phyloP scores from a whole-genome alignment of 2,329 filamentous ascomycete species.

The Trichoderma koningii region DNA sequence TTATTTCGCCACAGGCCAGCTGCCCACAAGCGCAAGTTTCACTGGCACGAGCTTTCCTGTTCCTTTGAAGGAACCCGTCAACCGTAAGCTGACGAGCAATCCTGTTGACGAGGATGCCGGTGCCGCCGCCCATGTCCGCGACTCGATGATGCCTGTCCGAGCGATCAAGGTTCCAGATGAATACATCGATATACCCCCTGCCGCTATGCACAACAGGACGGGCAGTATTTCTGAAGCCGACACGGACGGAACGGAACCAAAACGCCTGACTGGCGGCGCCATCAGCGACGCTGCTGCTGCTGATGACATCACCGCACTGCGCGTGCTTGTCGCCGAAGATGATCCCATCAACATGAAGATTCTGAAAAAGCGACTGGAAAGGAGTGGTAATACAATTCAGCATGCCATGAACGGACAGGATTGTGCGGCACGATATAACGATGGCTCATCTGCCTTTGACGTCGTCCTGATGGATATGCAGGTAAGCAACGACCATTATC shows the following conservation, averaged over 20 bases:
- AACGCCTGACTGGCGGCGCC: constrained; percentile 34
- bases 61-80: background rate
- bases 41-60: constrained; percentile 7
- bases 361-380: constrained; percentile 76
- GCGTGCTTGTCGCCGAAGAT: constrained; percentile 80
- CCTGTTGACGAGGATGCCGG: constrained; percentile 37
- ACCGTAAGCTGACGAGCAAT: background rate
- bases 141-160: constrained; percentile 49
- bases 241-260: constrained; percentile 26
- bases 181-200: constrained; percentile 40
- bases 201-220: constrained; percentile 39
- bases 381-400: constrained; percentile 68
- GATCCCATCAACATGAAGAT: constrained; percentile 86
- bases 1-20: constrained; percentile 34
- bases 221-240: constrained; percentile 46
- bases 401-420: constrained; percentile 83
- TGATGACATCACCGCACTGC: constrained; percentile 43
- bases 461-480: constrained; percentile 92
- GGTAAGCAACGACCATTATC: constrained; percentile 50
- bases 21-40: background rate
- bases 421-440: constrained; percentile 70
- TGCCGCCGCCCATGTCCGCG: constrained; percentile 43
- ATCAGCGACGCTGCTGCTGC: constrained; percentile 32
- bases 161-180: constrained; percentile 55
- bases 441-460: constrained; percentile 66